Evolutionary conservation across 139 green algal genomes (phyloP).

Genomic region (Coccomyxa sp.): DNA sequence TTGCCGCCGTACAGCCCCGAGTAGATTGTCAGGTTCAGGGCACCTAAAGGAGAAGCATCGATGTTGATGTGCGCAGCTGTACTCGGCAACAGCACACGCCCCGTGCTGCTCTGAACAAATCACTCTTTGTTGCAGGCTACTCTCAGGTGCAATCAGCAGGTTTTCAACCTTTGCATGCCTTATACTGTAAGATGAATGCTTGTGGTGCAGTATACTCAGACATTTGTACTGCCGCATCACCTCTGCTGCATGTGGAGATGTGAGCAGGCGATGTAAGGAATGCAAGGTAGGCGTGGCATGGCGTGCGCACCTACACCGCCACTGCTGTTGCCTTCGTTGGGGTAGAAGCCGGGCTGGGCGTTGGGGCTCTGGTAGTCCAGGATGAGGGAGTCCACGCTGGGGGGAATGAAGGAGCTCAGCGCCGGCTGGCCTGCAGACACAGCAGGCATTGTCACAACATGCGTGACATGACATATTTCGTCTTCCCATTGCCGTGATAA

Average conservation of each 20-base stretch:
- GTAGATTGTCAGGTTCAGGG: neutral
- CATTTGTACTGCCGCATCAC: too few species aligned
- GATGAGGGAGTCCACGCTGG: neutral
- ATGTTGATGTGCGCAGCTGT: too few species aligned
- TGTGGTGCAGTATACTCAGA: too few species aligned
- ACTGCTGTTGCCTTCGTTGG: neutral
- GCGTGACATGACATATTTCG: neutral
- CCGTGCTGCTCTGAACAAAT: too few species aligned
- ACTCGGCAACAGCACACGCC: too few species aligned
- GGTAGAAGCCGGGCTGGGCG: neutral
- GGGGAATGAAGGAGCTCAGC: neutral
- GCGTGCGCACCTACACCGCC: neutral
- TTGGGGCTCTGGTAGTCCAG: conserved; percentile 1
- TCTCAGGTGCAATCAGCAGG: too few species aligned
- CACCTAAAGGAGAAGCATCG: too few species aligned
- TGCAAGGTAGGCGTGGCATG: too few species aligned
- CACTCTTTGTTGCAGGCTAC: too few species aligned
- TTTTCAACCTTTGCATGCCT: too few species aligned
- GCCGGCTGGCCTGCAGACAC: neutral
- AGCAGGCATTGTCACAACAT: neutral
- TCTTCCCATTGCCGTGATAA: too few species aligned
- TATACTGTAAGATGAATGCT: too few species aligned
- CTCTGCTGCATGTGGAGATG: neutral
- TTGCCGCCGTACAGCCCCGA: neutral
- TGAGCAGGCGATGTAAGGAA: neutral